A percentile compares a stretch with the other conserved stretches of the same genome.
Evolutionary conservation across 2,329 filamentous ascomycete species (phyloP).

Genomic region (Paraphoma chrysanthemicola): DNA sequence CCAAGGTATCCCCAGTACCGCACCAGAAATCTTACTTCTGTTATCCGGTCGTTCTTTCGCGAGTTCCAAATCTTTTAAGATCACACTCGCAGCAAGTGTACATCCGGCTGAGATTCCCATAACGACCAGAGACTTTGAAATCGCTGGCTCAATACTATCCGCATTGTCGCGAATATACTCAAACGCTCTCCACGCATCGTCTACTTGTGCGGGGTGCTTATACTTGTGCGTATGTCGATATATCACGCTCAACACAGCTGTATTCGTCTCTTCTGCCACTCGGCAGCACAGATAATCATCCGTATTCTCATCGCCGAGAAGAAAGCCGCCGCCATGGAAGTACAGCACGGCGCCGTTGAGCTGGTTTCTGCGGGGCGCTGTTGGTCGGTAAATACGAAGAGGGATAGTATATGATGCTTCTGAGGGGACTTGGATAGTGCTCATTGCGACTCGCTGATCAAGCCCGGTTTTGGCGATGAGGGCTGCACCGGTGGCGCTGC

Average conservation of each 20-base stretch:
- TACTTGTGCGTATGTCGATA: slow-evolving; percentile 4
- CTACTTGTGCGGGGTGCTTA: background rate
- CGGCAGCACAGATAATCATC: slow-evolving; percentile 1
- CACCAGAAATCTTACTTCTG: background rate
- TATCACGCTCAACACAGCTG: slow-evolving; percentile 1
- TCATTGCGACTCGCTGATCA: too few relatives aligned
- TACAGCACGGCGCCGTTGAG: background rate
- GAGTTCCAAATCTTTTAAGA: background rate
- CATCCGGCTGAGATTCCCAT: background rate
- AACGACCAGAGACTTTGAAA: background rate
- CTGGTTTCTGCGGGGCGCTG: too few relatives aligned
- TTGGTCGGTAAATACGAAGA: too few relatives aligned
- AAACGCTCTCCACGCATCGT: slow-evolving; percentile 3
- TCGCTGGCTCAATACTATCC: background rate
- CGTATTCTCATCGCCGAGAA: slow-evolving; percentile 1
- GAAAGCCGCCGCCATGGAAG: background rate
- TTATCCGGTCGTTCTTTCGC: background rate
- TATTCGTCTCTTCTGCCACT: background rate
- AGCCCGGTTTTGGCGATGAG: too few relatives aligned
- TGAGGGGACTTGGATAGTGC: too few relatives aligned
- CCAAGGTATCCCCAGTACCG: slow-evolving; percentile 1
- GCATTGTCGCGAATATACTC: background rate
- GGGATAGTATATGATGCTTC: too few relatives aligned
- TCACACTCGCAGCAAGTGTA: background rate
- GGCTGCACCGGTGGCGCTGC: too few relatives aligned